phyloP scores from a whole-genome alignment of 768 basidiomycete species.

The Xerocomellus chrysenteron region DNA sequence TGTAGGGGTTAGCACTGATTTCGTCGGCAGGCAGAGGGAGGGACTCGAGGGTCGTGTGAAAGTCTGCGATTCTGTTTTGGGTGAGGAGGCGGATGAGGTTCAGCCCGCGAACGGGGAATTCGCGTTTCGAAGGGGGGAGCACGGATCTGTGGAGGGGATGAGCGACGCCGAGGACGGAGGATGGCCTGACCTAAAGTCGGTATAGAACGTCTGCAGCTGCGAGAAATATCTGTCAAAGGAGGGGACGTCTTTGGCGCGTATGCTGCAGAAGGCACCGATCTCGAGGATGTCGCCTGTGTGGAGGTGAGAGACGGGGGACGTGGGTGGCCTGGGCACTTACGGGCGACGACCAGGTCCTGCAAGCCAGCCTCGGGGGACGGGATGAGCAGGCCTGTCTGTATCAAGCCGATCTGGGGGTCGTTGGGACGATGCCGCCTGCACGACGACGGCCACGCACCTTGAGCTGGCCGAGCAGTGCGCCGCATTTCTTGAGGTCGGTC shows the following conservation, averaged over 20 bases:
- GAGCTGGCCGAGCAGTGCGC: constrained; percentile 62
- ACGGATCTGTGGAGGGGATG: constrained; percentile 45
- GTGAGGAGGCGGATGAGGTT: constrained; percentile 94
- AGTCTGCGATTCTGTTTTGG: constrained; percentile 95
- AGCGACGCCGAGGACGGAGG: constrained; percentile 2
- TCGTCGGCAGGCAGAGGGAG: constrained; percentile 70
- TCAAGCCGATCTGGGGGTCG: constrained; percentile 62
- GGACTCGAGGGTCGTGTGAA: constrained; percentile 94
- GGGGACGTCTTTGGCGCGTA: constrained; percentile 83
- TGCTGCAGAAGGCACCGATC: constrained; percentile 92
- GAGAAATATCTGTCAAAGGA: constrained; percentile 95
- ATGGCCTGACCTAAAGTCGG: constrained; percentile 67
- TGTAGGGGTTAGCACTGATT: constrained; percentile 66
- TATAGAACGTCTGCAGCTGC: constrained; percentile 87
- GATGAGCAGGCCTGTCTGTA: constrained; percentile 72
- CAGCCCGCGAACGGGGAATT: constrained; percentile 86
- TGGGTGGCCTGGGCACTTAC: constrained; percentile 44
- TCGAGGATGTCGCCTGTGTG: constrained; percentile 86
- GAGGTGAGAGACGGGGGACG: not conserved
- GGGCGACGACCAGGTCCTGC: constrained; percentile 70
- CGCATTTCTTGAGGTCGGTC: constrained; percentile 67
- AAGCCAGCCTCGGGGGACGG: constrained; percentile 64
- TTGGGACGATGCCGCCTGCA: not conserved
- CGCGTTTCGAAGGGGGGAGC: constrained; percentile 82
- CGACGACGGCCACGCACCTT: constrained; percentile 50